These are phyloP conservation scores for Penicillium longicatenatum DNA, from an alignment of 495 filamentous ascomycete species.

Conservation along the genomic window DNA sequence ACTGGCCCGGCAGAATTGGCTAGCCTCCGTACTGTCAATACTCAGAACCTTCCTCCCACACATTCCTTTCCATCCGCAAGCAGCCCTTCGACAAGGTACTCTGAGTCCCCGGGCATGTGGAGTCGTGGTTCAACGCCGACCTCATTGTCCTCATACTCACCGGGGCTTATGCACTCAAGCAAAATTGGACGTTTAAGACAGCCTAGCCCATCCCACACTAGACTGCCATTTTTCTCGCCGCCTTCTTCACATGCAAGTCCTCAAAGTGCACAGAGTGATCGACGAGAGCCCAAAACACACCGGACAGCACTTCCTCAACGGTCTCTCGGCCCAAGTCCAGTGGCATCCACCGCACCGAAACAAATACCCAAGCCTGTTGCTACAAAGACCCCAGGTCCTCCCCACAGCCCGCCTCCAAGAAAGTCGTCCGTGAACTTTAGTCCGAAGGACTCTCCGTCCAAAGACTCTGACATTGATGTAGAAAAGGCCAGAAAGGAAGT, in stretches of 20 bases:
- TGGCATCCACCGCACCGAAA: background rate
- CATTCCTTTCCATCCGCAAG: constrained; percentile 67
- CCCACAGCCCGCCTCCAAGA: constrained; percentile 63
- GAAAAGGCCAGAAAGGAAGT: constrained; percentile 27
- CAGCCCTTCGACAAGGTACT: constrained; percentile 92
- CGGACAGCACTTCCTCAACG: constrained; percentile 43
- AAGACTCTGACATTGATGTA: constrained; percentile 23
- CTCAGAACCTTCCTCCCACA: constrained; percentile 66
- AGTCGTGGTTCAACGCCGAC: constrained; percentile 90
- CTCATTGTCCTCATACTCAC: constrained; percentile 95
- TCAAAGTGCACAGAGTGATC: constrained; percentile 64
- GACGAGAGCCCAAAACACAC: constrained; percentile 61
- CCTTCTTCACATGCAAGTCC: constrained; percentile 52
- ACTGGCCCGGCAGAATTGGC: constrained; percentile 44
- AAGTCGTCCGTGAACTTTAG: constrained; percentile 62
- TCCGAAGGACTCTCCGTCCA: constrained; percentile 18
- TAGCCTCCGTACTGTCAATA: constrained; percentile 49
- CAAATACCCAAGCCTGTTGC: constrained; percentile 3
- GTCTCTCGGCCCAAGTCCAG: constrained; percentile 6
- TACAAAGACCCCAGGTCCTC: constrained; percentile 34
- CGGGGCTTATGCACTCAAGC: constrained; percentile 67
- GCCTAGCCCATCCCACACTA: constrained; percentile 63
- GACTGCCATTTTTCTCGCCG: constrained; percentile 62
- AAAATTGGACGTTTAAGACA: constrained; percentile 62
- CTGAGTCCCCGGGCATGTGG: constrained; percentile 87